phyloP scores from a whole-genome alignment of 2,329 filamentous ascomycete species.

The Nectriaceae sp. region DNA sequence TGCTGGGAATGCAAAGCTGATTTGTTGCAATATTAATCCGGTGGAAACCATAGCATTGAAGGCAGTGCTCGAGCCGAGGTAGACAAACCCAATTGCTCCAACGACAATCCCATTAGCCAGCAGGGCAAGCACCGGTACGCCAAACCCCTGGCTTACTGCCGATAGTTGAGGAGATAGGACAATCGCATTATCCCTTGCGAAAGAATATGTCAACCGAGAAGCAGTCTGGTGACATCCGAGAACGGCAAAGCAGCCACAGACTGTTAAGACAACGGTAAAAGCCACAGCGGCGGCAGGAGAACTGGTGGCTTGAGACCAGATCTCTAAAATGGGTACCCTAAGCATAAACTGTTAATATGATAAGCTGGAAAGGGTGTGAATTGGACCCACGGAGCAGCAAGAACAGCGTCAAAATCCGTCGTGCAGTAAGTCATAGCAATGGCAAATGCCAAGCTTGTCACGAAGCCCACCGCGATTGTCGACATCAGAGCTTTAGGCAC shows the following conservation, averaged over 20 bases:
- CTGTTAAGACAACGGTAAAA: conserved; percentile 7
- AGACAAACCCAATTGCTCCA: conserved; percentile 10
- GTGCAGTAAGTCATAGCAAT: conserved; percentile 30
- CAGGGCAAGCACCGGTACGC: conserved; percentile 7
- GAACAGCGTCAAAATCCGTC: conserved; percentile 19
- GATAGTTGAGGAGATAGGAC: conserved; percentile 6
- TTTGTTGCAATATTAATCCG: conserved; percentile 10
- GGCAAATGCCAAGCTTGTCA: conserved; percentile 33
- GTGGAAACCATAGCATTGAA: conserved; percentile 14
- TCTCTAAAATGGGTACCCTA: conserved; percentile 8
- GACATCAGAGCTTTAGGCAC: conserved; percentile 36
- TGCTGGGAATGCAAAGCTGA: conserved; percentile 15
- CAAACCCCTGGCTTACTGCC: conserved; percentile 3
- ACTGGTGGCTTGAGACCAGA: conserved; percentile 10
- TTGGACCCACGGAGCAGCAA: conserved; percentile 5
- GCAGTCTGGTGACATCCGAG: conserved; percentile 17
- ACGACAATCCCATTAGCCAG: conserved; percentile 9
- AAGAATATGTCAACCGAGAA: conserved; percentile 18
- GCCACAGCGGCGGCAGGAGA: conserved; percentile 6
- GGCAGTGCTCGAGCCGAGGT: conserved; percentile 13
- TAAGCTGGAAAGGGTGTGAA: too few species aligned
- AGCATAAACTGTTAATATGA: background rate
- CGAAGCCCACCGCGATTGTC: conserved; percentile 35
- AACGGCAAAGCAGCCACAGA: conserved; percentile 16
- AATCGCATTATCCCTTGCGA: conserved; percentile 18